Conservation (phyloP, 169 alveolate species). For the Toxoplasma gondii region DNA sequence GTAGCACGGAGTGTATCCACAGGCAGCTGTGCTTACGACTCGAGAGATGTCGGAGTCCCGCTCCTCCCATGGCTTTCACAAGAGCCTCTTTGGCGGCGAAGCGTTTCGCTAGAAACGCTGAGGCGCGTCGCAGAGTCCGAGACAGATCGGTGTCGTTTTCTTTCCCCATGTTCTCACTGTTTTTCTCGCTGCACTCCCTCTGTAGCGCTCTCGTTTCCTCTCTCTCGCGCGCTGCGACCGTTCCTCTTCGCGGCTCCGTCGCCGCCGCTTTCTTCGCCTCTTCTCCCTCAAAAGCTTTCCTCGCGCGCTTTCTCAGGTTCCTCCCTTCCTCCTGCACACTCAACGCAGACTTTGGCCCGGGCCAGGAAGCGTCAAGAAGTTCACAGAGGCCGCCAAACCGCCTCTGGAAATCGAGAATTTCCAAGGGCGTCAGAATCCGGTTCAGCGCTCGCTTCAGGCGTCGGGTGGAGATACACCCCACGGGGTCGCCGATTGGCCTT, state of each 20-base stretch:
- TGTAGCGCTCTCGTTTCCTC: no score
- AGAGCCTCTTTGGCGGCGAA: conserved; percentile 29
- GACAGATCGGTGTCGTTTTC: neutral
- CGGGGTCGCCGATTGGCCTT: neutral
- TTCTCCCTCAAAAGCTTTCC: no score
- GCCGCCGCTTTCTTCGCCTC: no score
- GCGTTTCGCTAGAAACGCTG: neutral
- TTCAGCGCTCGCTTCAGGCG: neutral
- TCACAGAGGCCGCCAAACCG: neutral
- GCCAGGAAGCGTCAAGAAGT: no score
- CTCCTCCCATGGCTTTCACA: neutral
- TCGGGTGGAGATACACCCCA: neutral
- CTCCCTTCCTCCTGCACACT: no score
- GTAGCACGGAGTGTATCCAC: no score
- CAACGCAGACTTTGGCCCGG: no score
- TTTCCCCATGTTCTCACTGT: no score
- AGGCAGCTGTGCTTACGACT: neutral
- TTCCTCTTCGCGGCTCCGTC: no score
- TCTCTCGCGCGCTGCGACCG: no score
- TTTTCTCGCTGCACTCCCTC: no score
- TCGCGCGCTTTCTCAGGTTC: no score
- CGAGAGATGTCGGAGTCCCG: neutral
- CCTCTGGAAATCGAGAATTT: neutral
- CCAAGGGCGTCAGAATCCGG: neutral
- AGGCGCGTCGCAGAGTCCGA: neutral